phyloP scores from a whole-genome alignment of 352 stramenopile genomes.

The Globisporangium splendens region DNA sequence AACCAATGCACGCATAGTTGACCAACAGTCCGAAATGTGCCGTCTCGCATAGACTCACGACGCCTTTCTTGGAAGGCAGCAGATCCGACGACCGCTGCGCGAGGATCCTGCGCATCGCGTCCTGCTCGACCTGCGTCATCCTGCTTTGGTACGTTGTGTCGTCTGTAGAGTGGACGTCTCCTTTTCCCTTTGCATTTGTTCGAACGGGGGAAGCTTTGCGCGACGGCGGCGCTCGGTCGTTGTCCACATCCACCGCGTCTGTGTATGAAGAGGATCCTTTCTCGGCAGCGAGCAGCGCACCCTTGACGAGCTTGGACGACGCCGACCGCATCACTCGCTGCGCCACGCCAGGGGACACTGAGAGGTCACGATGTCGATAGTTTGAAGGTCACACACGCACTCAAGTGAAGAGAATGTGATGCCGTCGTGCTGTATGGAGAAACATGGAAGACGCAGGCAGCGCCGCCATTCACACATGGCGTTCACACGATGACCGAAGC shows the following conservation, averaged over 20 bases:
- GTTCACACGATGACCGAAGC: not conserved
- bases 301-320: not conserved
- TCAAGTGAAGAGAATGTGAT: not conserved
- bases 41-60: constrained; percentile 24
- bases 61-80: constrained; percentile 33
- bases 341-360: no score
- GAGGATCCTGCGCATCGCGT: constrained; percentile 32
- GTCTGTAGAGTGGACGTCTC: constrained; percentile 1
- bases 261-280: constrained; percentile 8
- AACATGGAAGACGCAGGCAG: no score
- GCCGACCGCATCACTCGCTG: not conserved
- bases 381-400: no score
- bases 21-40: constrained; percentile 53
- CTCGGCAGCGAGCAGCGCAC: not conserved
- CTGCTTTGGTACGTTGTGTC: constrained; percentile 7
- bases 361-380: no score
- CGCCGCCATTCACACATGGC: not conserved
- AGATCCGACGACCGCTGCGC: constrained; percentile 34
- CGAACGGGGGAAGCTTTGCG: not conserved
- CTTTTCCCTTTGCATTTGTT: not conserved
- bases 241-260: not conserved
- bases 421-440: no score
- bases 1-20: constrained; percentile 75
- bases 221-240: not conserved
- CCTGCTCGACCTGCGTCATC: constrained; percentile 15